phyloP scores from a whole-genome alignment of 371 early-diverging fungal species.

The Apophysomyces trapeziformis region DNA sequence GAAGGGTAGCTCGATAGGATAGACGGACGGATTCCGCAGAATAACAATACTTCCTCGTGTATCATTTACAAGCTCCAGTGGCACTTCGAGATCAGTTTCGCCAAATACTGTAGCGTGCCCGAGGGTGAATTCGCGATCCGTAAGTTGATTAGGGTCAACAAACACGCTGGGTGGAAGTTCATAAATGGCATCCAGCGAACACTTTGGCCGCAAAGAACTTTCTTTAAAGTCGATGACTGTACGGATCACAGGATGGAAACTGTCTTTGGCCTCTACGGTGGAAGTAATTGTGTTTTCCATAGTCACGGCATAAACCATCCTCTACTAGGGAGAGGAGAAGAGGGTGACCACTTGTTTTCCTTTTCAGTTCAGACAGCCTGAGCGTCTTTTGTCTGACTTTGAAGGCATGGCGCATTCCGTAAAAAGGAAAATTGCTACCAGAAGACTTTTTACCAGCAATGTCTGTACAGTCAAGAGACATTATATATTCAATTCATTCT shows the following conservation, averaged over 20 bases:
- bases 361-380: no score
- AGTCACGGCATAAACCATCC: background rate
- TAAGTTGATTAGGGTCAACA: constrained; percentile 51
- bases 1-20: constrained; percentile 39
- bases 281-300: constrained; percentile 13
- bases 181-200: constrained; percentile 41
- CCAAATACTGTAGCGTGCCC: constrained; percentile 37
- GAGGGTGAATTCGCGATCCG: constrained; percentile 16
- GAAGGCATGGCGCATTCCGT: background rate
- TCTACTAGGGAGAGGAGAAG: no score
- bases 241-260: constrained; percentile 47
- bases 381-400: no score
- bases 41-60: constrained; percentile 44
- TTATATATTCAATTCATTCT: no score
- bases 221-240: constrained; percentile 17
- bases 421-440: no score
- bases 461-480: no score
- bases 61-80: constrained; percentile 44
- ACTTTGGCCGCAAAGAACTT: constrained; percentile 12
- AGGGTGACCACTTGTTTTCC: no score
- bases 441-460: no score
- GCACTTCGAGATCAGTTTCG: constrained; percentile 52
- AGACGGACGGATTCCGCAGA: constrained; percentile 23
- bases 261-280: constrained; percentile 20
- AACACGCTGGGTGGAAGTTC: constrained; percentile 50